Conservation (phyloP, 495 filamentous ascomycete species). For the Aspergillus carlsbadensis region DNA sequence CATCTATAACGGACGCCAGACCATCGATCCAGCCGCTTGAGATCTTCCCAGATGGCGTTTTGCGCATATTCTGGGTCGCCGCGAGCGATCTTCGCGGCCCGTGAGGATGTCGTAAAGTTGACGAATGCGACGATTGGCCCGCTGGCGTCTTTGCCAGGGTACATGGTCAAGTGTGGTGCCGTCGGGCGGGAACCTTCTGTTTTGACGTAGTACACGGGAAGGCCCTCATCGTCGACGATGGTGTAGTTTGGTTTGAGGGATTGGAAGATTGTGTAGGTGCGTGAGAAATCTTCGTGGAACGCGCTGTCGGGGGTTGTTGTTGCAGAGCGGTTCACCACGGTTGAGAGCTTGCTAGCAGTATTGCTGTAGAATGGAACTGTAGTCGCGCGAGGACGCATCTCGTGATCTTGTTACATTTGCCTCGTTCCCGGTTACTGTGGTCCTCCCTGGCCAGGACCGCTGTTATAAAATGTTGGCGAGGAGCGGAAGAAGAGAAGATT, state of each 20-base stretch:
- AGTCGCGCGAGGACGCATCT: no score
- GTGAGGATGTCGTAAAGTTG: neutral
- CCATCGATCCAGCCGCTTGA: neutral
- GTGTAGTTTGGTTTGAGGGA: constrained; percentile 1
- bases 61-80: neutral
- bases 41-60: constrained; percentile 3
- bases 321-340: no score
- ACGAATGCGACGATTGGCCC: neutral
- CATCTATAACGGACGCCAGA: neutral
- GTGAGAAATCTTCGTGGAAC: neutral
- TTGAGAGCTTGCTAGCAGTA: no score
- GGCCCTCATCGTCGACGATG: neutral
- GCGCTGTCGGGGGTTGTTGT: no score
- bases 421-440: no score
- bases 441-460: no score
- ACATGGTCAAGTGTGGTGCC: neutral
- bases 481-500: no score
- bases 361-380: no score
- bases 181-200: neutral
- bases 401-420: no score
- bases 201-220: neutral
- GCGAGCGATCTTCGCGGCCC: neutral
- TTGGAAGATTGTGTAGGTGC: constrained; percentile 3
- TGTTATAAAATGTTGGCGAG: no score
- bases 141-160: neutral